Base-by-base conservation (phyloP, 1,139 yeast species). In the Hemisphaericaspora xylofermentans region DNA sequence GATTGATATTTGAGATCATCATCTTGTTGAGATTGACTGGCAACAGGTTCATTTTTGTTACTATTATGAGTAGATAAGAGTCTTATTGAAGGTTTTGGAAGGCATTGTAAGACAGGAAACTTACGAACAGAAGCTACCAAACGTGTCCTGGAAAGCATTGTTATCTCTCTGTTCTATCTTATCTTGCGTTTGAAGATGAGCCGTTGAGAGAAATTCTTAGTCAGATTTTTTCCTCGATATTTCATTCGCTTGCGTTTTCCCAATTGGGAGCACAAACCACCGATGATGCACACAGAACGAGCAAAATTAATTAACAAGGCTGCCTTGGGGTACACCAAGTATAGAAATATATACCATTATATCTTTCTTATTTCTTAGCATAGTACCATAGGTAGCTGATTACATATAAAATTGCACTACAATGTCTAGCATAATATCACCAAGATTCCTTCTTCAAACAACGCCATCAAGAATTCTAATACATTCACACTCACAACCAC, bases 11-110 rank as follows among this genome's bases (percentile, higher is more conserved):
- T 47, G 12, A 28, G 26, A 57, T 61, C 46, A 58, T 60, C 31
- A 51, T 50, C 41, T 56, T 60, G 46, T 63, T 63, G 53, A 61
- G 61, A 35, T 57, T 59, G n/a, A n/a, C n/a, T n/a, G n/a, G n/a
- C n/a, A n/a, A n/a, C n/a, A n/a, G n/a, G n/a, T n/a, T n/a, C n/a
- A n/a, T 63, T 66, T 5, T 32, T 16, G 22, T 15, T 32, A 24
- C 5, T 33, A 26, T 61, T 58, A 29, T 43, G 39, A 9, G 35
- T 30, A 16, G 43, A 38, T 19, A 17, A 13, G 29, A 13, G 21
- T 17, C 33, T 29, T 14, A 17, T 12, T 12, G 33, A 29, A 3
- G 9, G 9, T 9, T 6, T 17, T 29, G 17, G n/a, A 29, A 24
- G 4, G 6, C 13, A 16, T 17, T 22, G 19, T 14, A 22, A 17